A percentile compares a stretch with the other conserved stretches of the same genome.
Evolutionary conservation across 139 green algal genomes (phyloP).

Genomic region (Auxenochlorella protothecoides): DNA sequence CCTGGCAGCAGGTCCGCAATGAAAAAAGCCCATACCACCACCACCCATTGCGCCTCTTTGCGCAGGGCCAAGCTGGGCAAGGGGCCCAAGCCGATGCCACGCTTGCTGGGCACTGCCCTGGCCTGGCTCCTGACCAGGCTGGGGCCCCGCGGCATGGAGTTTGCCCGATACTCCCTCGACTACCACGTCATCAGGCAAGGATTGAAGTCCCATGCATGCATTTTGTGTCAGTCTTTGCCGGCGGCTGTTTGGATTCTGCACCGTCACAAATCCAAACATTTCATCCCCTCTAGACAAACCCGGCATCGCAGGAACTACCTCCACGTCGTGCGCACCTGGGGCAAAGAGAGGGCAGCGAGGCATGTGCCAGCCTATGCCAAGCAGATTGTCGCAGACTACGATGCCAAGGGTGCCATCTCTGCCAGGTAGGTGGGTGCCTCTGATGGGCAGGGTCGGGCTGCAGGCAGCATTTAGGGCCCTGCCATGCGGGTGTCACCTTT

Average conservation of each 20-base stretch:
- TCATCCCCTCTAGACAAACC: too few species aligned
- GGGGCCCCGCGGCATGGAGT: constrained; percentile 90
- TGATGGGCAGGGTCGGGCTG: too few species aligned
- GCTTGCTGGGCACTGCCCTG: constrained; percentile 68
- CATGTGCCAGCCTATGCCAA: constrained; percentile 70
- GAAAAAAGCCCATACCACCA: not conserved
- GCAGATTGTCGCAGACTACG: constrained; percentile 65
- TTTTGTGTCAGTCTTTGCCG: not conserved
- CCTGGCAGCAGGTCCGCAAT: not conserved
- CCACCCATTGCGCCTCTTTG: too few species aligned
- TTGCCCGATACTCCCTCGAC: constrained; percentile 88
- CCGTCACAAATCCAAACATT: too few species aligned
- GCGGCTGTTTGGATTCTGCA: not conserved
- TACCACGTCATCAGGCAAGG: constrained; percentile 73
- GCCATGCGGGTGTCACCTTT: too few species aligned
- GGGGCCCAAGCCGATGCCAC: constrained; percentile 62
- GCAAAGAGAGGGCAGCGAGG: constrained; percentile 20
- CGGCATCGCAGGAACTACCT: constrained; percentile 67
- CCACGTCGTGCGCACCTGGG: constrained; percentile 61
- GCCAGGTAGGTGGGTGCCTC: too few species aligned
- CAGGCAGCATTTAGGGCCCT: too few species aligned
- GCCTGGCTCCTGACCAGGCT: constrained; percentile 65
- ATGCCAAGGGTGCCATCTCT: constrained; percentile 36
- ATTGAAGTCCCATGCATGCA: not conserved
- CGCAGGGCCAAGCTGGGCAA: constrained; percentile 72